phyloP scores from a whole-genome alignment of 2,329 filamentous ascomycete genomes.

The Zymoseptoria ardabiliae region DNA sequence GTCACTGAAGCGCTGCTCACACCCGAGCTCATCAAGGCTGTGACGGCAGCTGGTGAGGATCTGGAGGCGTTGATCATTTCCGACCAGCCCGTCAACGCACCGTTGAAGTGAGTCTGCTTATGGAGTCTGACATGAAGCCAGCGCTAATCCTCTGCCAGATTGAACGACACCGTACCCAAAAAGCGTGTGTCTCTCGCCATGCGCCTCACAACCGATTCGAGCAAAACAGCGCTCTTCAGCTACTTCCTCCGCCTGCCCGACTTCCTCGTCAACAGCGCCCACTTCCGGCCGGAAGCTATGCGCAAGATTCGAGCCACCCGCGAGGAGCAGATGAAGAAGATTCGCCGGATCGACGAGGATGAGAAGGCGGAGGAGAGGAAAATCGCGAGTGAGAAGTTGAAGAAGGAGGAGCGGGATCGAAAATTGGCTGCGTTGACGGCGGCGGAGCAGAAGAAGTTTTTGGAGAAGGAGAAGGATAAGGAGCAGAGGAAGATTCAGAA shows the following conservation, averaged over 20 bases:
- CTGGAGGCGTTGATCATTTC: constrained; percentile 84
- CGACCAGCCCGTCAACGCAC: constrained; percentile 84
- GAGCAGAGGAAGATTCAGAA: constrained; percentile 55
- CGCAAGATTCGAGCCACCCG: constrained; percentile 75
- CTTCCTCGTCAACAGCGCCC: constrained; percentile 63
- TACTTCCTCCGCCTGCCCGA: constrained; percentile 79
- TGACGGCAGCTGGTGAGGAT: constrained; percentile 68
- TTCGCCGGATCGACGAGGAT: constrained; percentile 71
- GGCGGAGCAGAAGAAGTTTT: constrained; percentile 46
- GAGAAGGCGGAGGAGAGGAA: constrained; percentile 57
- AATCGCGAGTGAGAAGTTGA: constrained; percentile 52
- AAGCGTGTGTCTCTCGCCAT: constrained; percentile 79
- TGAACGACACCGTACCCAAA: constrained; percentile 74
- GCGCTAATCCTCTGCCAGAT: constrained; percentile 40
- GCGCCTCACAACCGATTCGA: constrained; percentile 55
- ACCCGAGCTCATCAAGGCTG: constrained; percentile 73
- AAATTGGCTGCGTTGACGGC: constrained; percentile 66
- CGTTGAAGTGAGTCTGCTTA: constrained; percentile 58
- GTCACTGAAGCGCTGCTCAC: constrained; percentile 83
- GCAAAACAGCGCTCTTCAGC: constrained; percentile 66
- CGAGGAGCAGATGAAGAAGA: constrained; percentile 70
- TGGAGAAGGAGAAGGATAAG: constrained; percentile 82
- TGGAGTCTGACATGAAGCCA: neutral
- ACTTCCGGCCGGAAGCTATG: constrained; percentile 81
- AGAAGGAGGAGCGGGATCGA: constrained; percentile 66